Percentiles rank a stretch among this genome's conserved stretches.
Evolutionary conservation across 495 filamentous ascomycete species (phyloP).

Genomic region (Hyaloscypha finlandica): DNA sequence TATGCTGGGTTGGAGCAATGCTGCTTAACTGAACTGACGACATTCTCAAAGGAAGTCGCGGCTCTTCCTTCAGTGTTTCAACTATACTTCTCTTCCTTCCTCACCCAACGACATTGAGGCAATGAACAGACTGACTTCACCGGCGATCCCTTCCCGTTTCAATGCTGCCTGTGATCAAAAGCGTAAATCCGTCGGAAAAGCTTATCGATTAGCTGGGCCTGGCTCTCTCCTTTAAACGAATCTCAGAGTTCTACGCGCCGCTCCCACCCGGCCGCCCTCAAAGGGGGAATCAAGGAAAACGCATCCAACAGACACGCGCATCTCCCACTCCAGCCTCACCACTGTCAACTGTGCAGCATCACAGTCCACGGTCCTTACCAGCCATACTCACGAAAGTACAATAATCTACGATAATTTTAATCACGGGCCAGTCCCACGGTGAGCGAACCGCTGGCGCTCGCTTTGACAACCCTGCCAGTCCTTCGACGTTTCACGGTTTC

Average conservation of each 20-base stretch:
- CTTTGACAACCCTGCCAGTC: conserved; percentile 27
- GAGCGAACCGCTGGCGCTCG: conserved; percentile 17
- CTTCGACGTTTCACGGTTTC: conserved; percentile 33
- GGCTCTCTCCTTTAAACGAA: neutral
- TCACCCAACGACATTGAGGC: too few relatives aligned
- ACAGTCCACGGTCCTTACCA: conserved; percentile 33
- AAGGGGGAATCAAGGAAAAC: neutral
- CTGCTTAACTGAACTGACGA: neutral
- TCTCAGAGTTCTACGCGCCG: neutral
- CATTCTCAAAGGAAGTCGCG: neutral
- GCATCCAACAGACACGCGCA: neutral
- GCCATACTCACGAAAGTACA: neutral
- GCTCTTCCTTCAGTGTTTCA: neutral
- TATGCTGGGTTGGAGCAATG: neutral
- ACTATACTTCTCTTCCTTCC: neutral
- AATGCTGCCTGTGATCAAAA: neutral
- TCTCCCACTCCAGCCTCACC: neutral
- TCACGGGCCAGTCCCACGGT: neutral
- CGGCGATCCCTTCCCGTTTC: neutral
- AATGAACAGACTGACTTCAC: neutral
- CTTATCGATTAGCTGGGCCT: neutral
- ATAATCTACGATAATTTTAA: neutral
- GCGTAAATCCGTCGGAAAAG: neutral
- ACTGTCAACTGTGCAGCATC: conserved; percentile 26
- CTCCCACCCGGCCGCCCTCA: neutral